Conservation (phyloP, 2,329 filamentous ascomycete genomes). For the Botrytis aclada region DNA sequence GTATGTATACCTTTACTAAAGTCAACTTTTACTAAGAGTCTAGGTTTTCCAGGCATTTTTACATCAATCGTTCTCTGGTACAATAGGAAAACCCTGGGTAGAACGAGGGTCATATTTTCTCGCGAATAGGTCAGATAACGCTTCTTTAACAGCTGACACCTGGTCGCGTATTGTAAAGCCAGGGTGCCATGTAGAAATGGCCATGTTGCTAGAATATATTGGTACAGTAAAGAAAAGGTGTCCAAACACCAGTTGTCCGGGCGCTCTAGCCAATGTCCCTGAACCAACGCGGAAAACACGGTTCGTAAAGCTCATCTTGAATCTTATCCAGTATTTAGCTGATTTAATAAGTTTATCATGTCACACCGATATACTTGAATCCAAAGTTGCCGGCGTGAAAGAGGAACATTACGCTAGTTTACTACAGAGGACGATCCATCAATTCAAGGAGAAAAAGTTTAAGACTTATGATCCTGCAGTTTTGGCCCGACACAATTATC, state of each 20-base stretch:
- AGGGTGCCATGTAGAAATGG: not conserved
- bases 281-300: no score
- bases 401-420: no score
- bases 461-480: no score
- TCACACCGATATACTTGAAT: not conserved
- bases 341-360: not conserved
- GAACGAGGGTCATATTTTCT: not conserved
- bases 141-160: not conserved
- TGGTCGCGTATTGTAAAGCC: not conserved
- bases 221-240: not conserved
- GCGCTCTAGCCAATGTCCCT: not conserved
- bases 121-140: not conserved
- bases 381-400: rapidly evolving
- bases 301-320: no score
- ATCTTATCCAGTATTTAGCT: no score
- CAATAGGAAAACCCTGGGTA: not conserved
- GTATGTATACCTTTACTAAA: not conserved
- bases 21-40: rapidly evolving
- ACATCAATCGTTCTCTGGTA: not conserved
- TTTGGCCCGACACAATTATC: no score
- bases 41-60: not conserved
- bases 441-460: no score
- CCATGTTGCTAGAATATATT: not conserved
- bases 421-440: no score
- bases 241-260: not conserved